phyloP scores from a whole-genome alignment of 257 asterid species.

The Nicotiana sylvestris region DNA sequence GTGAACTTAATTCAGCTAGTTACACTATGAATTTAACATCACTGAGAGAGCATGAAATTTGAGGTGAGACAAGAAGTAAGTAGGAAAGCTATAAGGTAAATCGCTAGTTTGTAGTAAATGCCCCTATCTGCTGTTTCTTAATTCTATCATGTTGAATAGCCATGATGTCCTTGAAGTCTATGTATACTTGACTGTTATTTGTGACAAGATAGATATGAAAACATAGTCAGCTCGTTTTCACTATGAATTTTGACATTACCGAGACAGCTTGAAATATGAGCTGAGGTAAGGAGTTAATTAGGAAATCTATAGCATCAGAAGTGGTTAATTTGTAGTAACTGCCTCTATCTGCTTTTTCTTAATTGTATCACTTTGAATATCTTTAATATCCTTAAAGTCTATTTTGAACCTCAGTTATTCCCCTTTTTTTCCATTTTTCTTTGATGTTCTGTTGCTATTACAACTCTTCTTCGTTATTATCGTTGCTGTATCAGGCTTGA shows the following conservation, averaged over 20 bases:
- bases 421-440: background rate
- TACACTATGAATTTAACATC: background rate
- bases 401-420: background rate
- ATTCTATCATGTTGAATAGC: background rate
- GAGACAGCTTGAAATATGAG: background rate
- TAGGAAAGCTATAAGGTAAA: background rate
- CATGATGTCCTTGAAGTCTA: background rate
- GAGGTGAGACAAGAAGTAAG: background rate
- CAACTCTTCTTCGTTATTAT: background rate
- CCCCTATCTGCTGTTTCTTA: background rate
- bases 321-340: too few relatives aligned
- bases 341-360: too few relatives aligned
- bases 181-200: background rate
- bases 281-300: background rate
- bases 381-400: background rate
- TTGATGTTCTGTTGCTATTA: background rate
- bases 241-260: background rate
- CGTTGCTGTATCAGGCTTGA: background rate
- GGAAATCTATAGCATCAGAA: background rate
- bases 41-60: background rate
- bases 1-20: background rate
- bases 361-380: too few relatives aligned
- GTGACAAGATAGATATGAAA: background rate
- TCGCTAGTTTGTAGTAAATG: background rate
- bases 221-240: background rate